Conservation (phyloP, 2,329 filamentous ascomycete genomes). For the Septoria linicola region DNA sequence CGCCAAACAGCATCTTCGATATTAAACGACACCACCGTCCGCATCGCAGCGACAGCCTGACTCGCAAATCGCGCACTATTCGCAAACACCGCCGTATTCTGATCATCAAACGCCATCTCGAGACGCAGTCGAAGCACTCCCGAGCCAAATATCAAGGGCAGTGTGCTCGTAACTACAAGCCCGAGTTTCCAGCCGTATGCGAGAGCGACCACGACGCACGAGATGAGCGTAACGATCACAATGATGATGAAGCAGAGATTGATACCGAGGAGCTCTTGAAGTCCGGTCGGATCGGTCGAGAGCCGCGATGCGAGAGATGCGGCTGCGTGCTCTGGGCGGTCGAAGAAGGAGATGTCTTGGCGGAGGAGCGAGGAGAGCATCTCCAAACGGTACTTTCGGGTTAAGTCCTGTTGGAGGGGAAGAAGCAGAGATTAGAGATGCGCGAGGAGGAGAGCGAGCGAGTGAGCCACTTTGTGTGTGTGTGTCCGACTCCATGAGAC, state of each 20-base stretch:
- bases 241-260: slow-evolving; percentile 44
- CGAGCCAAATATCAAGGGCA: slow-evolving; percentile 61
- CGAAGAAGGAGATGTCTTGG: slow-evolving; percentile 76
- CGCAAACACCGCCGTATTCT: slow-evolving; percentile 51
- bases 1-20: slow-evolving; percentile 36
- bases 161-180: slow-evolving; percentile 65
- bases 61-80: slow-evolving; percentile 52
- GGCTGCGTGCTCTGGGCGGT: slow-evolving; percentile 52
- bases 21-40: slow-evolving; percentile 35
- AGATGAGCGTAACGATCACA: slow-evolving; percentile 44
- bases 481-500: no score
- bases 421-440: no score
- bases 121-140: slow-evolving; percentile 68
- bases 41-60: slow-evolving; percentile 36
- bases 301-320: slow-evolving; percentile 46
- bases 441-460: no score
- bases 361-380: neutral
- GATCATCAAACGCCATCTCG: slow-evolving; percentile 57
- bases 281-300: slow-evolving; percentile 46
- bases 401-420: no score
- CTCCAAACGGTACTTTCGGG: no score
- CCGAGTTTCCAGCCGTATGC: slow-evolving; percentile 65
- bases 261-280: slow-evolving; percentile 57
- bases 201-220: slow-evolving; percentile 51
- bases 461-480: no score